Base-by-base conservation (phyloP, 768 basidiomycete species). In the Hirschioporus abietinus region DNA sequence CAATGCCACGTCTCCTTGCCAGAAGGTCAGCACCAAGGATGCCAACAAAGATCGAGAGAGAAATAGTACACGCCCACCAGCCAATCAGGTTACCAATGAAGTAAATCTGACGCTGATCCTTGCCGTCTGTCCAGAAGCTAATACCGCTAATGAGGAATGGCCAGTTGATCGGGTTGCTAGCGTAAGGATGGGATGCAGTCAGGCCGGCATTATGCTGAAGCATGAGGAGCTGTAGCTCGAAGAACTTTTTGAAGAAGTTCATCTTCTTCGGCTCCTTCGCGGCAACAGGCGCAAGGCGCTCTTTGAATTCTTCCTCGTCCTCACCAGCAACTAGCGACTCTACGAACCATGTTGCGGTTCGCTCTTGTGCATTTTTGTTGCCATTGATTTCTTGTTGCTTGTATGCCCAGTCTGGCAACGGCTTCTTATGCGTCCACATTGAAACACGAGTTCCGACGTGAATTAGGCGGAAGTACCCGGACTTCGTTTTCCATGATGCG, bases 121-220 rank as follows among this genome's bases (percentile, higher is more conserved):
- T 89, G 66, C 83, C 88, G 71, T 92, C 83, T 5, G 97, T 99
- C 97, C 97, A 99, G 84, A 99, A 99, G 74, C 94, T 96, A 80
- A 99, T 99, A 63, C 97, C 97, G 69, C 83, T 93, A 30, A 98
- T 78, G 52, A 95, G 85, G 88, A 99, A 99, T 7, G 97, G 97
- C 97, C 97, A 99, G 75, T 96, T 95, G 78, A 98, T 89, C 6
- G 97, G 95, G n/a, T 83, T 84, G 67, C 92, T 93, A 3, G 97
- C 95, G 75, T 99, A 99, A 58, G 97, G 97, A 75, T 99, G 97
- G 4, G 91, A 92, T n/a, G 95, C 92, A 26, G 95, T 96, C 69
- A 99, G 82, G 24, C 95, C 97, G n/a, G 97, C 96, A 72, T 99
- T 99, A 81, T 99, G 97, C 74, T 97, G 95, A 70, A 99, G 79